Conservation (phyloP, 129 eudicot genomes). For the Kitagawia praeruptora region DNA sequence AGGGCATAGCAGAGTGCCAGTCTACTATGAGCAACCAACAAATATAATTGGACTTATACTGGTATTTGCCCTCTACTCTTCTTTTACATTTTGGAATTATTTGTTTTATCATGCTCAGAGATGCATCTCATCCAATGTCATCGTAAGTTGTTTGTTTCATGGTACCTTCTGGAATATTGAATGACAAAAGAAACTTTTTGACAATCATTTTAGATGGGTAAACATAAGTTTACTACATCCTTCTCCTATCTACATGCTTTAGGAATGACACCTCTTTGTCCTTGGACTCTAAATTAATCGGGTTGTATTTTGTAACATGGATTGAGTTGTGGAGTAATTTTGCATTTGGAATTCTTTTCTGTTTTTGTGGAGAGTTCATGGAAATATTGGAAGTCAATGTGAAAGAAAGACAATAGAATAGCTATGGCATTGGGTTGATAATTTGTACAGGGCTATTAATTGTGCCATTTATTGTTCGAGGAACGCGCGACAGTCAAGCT, state of each 20-base stretch:
- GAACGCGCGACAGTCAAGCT: too few relatives aligned
- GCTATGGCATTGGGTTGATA: neutral
- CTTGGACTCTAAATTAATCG: neutral
- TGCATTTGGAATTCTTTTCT: neutral
- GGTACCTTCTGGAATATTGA: neutral
- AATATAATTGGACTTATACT: constrained; percentile 65
- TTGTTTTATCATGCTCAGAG: neutral
- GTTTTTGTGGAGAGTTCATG: neutral
- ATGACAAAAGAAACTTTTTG: neutral
- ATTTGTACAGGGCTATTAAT: neutral
- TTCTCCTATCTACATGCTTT: neutral
- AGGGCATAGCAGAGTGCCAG: constrained; percentile 77
- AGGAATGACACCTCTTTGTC: neutral
- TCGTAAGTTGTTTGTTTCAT: neutral
- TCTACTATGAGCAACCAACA: constrained; percentile 62
- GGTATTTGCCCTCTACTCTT: constrained; percentile 25
- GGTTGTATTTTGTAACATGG: neutral
- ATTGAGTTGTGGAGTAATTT: neutral
- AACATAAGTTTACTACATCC: neutral
- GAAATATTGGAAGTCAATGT: neutral
- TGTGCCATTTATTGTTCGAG: neutral
- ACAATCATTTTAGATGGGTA: neutral
- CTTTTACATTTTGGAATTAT: neutral
- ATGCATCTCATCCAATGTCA: neutral
- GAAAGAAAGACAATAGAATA: neutral